Conservation (phyloP, 495 filamentous ascomycete species). For the Jackrogersella minutella region DNA sequence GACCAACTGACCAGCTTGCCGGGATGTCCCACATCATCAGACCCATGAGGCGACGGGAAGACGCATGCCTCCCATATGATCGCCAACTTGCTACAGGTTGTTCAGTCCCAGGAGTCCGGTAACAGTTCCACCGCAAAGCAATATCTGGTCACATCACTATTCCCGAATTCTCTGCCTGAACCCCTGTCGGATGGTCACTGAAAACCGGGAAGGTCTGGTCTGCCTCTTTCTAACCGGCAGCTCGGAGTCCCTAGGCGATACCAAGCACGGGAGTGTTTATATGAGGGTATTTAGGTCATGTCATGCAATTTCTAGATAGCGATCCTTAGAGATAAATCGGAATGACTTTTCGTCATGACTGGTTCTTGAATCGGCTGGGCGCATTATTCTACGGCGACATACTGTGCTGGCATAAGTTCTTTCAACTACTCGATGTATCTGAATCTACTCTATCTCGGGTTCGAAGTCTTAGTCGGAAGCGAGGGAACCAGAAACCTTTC, state of each 20-base stretch:
- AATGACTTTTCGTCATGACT: conserved; percentile 24
- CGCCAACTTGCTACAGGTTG: conserved; percentile 33
- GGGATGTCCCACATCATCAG: conserved; percentile 33
- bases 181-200: conserved; percentile 18
- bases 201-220: conserved; percentile 8
- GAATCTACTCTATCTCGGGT: conserved; percentile 10
- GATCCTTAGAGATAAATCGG: conserved; percentile 15
- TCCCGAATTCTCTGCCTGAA: conserved; percentile 14
- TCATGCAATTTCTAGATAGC: conserved; percentile 6
- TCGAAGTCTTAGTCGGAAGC: conserved; percentile 9
- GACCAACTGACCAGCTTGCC: conserved; percentile 24
- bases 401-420: conserved; percentile 16
- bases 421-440: neutral
- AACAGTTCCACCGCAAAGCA: conserved; percentile 42
- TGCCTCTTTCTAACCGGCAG: conserved; percentile 12
- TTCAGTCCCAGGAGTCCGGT: conserved; percentile 44
- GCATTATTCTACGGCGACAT: conserved; percentile 35
- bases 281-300: conserved; percentile 15
- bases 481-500: neutral
- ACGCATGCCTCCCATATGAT: conserved; percentile 32
- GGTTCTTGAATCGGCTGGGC: conserved; percentile 21
- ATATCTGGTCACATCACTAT: conserved; percentile 36
- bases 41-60: conserved; percentile 30
- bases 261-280: neutral
- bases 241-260: conserved; percentile 9